A percentile compares a stretch with the other conserved stretches of the same genome.
phyloP scores from a whole-genome alignment of 1,139 yeast species.

The Wickerhamomyces sp. region DNA sequence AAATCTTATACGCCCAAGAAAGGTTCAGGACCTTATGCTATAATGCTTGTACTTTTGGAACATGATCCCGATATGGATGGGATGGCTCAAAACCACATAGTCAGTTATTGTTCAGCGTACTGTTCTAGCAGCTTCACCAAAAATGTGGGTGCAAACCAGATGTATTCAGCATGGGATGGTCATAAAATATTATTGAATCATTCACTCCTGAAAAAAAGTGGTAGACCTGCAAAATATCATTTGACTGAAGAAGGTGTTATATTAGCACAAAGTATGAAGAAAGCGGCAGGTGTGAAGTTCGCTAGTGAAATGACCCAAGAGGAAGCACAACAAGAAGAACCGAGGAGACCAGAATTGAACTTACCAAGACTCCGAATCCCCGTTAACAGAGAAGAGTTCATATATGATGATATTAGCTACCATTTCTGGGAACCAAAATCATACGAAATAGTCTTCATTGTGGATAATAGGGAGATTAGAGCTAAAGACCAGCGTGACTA shows the following conservation, averaged over 20 bases:
- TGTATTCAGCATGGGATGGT: conserved; percentile 77
- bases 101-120: conserved; percentile 50
- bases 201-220: conserved; percentile 53
- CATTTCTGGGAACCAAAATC: conserved; percentile 47
- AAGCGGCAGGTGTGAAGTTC: conserved; percentile 35
- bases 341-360: not conserved
- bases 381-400: conserved; percentile 1
- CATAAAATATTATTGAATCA: conserved; percentile 59
- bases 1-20: conserved; percentile 65
- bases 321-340: not conserved
- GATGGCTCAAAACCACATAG: conserved; percentile 56
- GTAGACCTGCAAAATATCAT: conserved; percentile 56
- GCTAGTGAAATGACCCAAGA: conserved; percentile 16
- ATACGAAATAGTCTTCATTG: conserved; percentile 54
- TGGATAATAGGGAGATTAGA: conserved; percentile 79
- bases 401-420: conserved; percentile 20
- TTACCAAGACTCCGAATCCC: conserved; percentile 2
- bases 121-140: conserved; percentile 63
- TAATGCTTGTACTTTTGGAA: conserved; percentile 57
- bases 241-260: conserved; percentile 71
- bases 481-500: conserved; percentile 60
- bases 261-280: conserved; percentile 55
- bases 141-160: conserved; percentile 57
- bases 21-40: conserved; percentile 86
- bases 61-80: conserved; percentile 48